Evolutionary conservation across 2,329 filamentous ascomycete species (phyloP), one percentile per base, ranked within the genome.

Genomic region (Teratosphaeria pseudoeucalypti): DNA sequence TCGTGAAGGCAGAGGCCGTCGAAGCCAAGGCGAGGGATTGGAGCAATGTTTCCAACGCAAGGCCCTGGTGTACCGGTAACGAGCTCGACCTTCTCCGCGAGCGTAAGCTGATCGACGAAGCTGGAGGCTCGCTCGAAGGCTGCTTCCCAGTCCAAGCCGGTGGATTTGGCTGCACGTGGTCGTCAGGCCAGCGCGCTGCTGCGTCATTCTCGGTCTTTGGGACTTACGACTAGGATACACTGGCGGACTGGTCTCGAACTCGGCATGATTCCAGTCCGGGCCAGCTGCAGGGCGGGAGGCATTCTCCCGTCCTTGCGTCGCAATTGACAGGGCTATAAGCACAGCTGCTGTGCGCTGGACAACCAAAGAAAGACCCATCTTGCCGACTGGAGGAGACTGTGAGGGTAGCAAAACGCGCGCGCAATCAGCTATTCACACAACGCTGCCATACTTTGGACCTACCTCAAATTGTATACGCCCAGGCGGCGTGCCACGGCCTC

Each of bases 41-140:
- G 88, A 11, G 88, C 88, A 0, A 87, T 88, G 67, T 92, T 90
- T 47, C 89, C 89, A 26, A 87, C 85, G 65, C 89, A 94, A 47
- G 63, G 60, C 2, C 69, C 70, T 14, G 62, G 27, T 3, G 58
- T 56, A 26, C 72, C 72, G 52, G 66, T 66, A 4, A 71, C 72
- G 57, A 73, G 64, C 58, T 70, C 70, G 55, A 71, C 67, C 54
- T 73, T 73, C 61, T 74, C 72, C 5, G 67, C 64, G 37, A 72
- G 62, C 6, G 71, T 73, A 61, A 74, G 65, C 57, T 73, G 67
- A 6, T 60, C 58, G 9, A 74, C 71, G 32, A 73, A 62, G 6
- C 63, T 63, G 23, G 63, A 61, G n/a, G 72, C 72, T 57, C 67
- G 67, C 19, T 57, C 59, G 60, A 72, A 73, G 27, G 70, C 60